Conservation (phyloP, 2,329 filamentous ascomycete genomes). For the Cytospora mali region DNA sequence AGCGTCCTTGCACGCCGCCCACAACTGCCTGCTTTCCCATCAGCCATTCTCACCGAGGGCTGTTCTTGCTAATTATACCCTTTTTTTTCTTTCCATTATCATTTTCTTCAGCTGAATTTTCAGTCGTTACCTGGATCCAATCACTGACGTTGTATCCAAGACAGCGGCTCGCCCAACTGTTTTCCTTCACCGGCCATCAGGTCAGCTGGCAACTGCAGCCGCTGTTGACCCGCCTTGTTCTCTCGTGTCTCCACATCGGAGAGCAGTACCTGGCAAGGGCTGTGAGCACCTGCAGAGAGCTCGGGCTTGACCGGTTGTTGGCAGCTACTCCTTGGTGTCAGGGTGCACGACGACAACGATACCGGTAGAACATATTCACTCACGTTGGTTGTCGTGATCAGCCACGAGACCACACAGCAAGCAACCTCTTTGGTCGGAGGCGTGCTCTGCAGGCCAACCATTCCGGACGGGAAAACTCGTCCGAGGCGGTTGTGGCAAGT, state of each 20-base stretch:
- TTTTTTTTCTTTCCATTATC: constrained; percentile 7
- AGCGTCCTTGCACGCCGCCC: constrained; percentile 17
- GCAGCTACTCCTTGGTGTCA: background rate
- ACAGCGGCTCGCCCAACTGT: constrained; percentile 21
- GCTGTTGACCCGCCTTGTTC: constrained; percentile 16
- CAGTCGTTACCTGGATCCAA: constrained; percentile 16
- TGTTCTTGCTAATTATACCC: constrained; percentile 15
- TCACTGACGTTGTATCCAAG: constrained; percentile 26
- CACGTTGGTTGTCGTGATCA: background rate
- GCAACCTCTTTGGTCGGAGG: background rate
- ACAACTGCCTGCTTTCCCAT: constrained; percentile 23
- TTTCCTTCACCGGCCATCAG: constrained; percentile 22
- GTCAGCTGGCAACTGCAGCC: constrained; percentile 16
- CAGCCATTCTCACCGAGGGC: constrained; percentile 22
- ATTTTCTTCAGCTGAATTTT: constrained; percentile 5
- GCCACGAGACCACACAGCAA: background rate
- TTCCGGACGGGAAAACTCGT: background rate
- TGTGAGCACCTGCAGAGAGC: constrained; percentile 8
- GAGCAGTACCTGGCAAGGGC: constrained; percentile 13
- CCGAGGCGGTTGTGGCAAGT: background rate
- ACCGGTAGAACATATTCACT: background rate
- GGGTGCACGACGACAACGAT: constrained; percentile 10
- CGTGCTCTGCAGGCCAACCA: background rate
- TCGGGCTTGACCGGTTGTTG: constrained; percentile 11
- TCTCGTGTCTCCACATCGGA: constrained; percentile 22